Percentiles rank a stretch among this genome's conserved stretches.
These are phyloP conservation scores for Boletellus sp. DNA, from an alignment of 768 basidiomycete species.

Conservation along the genomic window DNA sequence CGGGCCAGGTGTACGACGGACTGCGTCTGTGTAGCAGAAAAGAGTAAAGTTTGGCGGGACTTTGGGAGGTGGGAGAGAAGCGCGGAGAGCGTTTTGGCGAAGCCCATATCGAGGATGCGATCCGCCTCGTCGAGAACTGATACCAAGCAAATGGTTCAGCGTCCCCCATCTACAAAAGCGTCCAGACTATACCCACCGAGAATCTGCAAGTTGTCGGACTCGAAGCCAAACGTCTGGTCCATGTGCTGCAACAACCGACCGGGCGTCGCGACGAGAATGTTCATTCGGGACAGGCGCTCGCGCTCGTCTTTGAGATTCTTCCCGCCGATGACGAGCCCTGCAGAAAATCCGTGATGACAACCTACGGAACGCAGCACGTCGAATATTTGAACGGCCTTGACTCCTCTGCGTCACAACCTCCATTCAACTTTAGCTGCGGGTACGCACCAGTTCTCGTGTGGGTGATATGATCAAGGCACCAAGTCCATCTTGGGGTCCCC, in stretches of 20 bases:
- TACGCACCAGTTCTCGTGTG: slow-evolving; percentile 82
- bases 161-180: not conserved
- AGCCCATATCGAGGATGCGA: slow-evolving; percentile 95
- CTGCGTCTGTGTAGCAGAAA: slow-evolving; percentile 94
- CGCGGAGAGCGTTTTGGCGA: slow-evolving; percentile 82
- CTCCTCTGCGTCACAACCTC: slow-evolving; percentile 1
- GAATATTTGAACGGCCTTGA: slow-evolving; percentile 96
- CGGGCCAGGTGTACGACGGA: slow-evolving; percentile 86
- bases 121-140: slow-evolving; percentile 96
- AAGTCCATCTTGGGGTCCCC: slow-evolving; percentile 70
- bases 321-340: slow-evolving; percentile 93
- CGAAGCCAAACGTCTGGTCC: slow-evolving; percentile 97
- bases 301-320: slow-evolving; percentile 93
- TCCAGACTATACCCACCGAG: slow-evolving; percentile 60
- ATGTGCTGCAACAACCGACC: slow-evolving; percentile 94
- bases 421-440: not conserved
- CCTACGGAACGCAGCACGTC: slow-evolving; percentile 94
- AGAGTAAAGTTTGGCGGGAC: slow-evolving; percentile 90
- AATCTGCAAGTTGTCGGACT: slow-evolving; percentile 84
- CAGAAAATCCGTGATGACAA: slow-evolving; percentile 86
- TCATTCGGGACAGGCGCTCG: slow-evolving; percentile 88
- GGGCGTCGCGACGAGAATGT: slow-evolving; percentile 97
- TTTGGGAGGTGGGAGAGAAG: slow-evolving; percentile 89
- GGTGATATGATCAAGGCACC: slow-evolving; percentile 93
- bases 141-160: not conserved